phyloP scores from a whole-genome alignment of 495 filamentous ascomycete species.

The Chlorociboria aeruginascens region DNA sequence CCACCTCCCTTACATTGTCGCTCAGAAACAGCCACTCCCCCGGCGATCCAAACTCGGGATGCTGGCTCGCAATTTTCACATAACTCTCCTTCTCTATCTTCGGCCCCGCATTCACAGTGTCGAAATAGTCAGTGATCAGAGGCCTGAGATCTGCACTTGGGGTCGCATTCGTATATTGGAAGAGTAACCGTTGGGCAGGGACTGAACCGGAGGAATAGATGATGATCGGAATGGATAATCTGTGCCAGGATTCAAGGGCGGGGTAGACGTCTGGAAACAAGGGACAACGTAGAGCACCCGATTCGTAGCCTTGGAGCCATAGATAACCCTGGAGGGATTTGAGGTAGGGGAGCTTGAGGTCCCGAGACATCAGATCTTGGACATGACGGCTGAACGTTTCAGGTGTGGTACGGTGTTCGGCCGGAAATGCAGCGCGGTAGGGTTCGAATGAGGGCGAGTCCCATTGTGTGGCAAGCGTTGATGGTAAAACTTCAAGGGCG shows the following conservation, averaged over 20 bases:
- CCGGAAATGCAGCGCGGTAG: slow-evolving; percentile 52
- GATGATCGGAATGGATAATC: slow-evolving; percentile 34
- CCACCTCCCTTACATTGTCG: slow-evolving; percentile 58
- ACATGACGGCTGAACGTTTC: slow-evolving; percentile 44
- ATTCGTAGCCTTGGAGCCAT: slow-evolving; percentile 52
- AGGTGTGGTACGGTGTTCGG: slow-evolving; percentile 36
- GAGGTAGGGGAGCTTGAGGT: slow-evolving; percentile 56
- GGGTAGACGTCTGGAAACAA: slow-evolving; percentile 56
- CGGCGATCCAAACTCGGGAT: slow-evolving; percentile 20
- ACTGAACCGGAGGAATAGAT: slow-evolving; percentile 67
- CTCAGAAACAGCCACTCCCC: slow-evolving; percentile 53
- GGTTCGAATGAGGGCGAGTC: slow-evolving; percentile 39
- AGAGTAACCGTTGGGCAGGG: slow-evolving; percentile 58
- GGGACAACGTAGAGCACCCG: slow-evolving; percentile 47
- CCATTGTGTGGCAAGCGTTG: slow-evolving; percentile 47
- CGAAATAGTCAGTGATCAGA: slow-evolving; percentile 48
- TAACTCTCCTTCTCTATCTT: slow-evolving; percentile 53
- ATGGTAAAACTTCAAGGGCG: slow-evolving; percentile 46
- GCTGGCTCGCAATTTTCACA: slow-evolving; percentile 36
- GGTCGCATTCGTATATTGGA: slow-evolving; percentile 46
- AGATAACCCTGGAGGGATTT: slow-evolving; percentile 65
- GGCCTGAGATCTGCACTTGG: slow-evolving; percentile 40
- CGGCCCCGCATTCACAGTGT: slow-evolving; percentile 61
- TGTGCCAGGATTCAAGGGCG: slow-evolving; percentile 38
- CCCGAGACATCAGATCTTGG: slow-evolving; percentile 48